Evolutionary conservation across 2,329 filamentous ascomycete species (phyloP).

Genomic region (Trichoderma sp.): DNA sequence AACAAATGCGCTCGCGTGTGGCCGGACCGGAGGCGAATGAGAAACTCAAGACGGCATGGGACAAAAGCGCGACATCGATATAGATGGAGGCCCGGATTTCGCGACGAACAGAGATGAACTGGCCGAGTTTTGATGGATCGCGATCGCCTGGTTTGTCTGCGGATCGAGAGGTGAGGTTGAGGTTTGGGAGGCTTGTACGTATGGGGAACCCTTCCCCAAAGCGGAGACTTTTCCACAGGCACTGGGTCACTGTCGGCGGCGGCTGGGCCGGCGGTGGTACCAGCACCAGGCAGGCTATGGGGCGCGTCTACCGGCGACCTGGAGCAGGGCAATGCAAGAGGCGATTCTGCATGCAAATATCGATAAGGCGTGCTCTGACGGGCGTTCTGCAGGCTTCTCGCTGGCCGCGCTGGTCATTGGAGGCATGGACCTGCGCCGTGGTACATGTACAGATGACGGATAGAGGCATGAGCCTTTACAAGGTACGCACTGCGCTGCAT

Average conservation of each 20-base stretch:
- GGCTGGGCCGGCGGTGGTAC: conserved; percentile 26
- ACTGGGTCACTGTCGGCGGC: conserved; percentile 31
- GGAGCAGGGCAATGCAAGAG: conserved; percentile 17
- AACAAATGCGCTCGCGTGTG: conserved; percentile 53
- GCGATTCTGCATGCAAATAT: conserved; percentile 19
- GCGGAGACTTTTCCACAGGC: conserved; percentile 41
- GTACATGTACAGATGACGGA: conserved; percentile 11
- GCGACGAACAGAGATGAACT: conserved; percentile 44
- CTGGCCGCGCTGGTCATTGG: conserved; percentile 9
- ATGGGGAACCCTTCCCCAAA: conserved; percentile 42
- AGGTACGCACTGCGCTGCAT: background rate
- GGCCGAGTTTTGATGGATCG: conserved; percentile 55
- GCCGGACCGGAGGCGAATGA: conserved; percentile 49
- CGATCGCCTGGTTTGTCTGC: conserved; percentile 52
- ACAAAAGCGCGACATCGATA: conserved; percentile 53
- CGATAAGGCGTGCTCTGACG: conserved; percentile 18
- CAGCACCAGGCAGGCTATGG: conserved; percentile 22
- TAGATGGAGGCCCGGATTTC: conserved; percentile 51
- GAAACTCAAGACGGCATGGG: conserved; percentile 52
- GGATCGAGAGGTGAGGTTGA: conserved; percentile 59
- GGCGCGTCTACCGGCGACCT: conserved; percentile 13
- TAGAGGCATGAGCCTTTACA: conserved; percentile 11
- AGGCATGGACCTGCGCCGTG: conserved; percentile 1
- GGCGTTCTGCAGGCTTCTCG: conserved; percentile 3
- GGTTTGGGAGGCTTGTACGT: conserved; percentile 44